Conservation (phyloP, 108 stramenopile genomes). For the Skeletonema grethae region DNA sequence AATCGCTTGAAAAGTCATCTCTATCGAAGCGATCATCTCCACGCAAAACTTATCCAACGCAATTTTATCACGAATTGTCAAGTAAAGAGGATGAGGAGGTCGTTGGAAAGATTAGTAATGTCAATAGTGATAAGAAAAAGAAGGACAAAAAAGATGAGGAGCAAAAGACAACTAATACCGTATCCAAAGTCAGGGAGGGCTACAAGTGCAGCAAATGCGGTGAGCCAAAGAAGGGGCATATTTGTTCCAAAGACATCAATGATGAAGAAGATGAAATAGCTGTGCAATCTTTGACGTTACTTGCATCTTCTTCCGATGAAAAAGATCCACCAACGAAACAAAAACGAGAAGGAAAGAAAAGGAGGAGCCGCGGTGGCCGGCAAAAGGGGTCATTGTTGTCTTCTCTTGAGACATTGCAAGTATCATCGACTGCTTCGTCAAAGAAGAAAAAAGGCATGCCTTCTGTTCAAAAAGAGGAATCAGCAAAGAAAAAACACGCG, state of each 20-base stretch:
- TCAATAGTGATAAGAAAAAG: background rate
- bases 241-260: background rate
- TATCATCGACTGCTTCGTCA: background rate
- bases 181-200: background rate
- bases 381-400: background rate
- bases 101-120: background rate
- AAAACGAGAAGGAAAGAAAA: constrained; percentile 8
- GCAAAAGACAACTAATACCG: background rate
- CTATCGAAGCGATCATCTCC: constrained; percentile 14
- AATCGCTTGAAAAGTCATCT: background rate
- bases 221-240: background rate
- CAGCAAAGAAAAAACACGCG: constrained; percentile 8
- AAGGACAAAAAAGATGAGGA: background rate
- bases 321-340: background rate
- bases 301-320: background rate
- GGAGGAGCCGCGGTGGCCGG: constrained; percentile 12
- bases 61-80: background rate
- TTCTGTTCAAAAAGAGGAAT: constrained; percentile 11
- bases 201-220: constrained; percentile 1
- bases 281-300: background rate
- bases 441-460: background rate
- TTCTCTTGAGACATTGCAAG: background rate
- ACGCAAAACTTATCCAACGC: constrained; percentile 6
- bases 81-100: background rate
- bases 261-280: background rate